A percentile compares a stretch with the other conserved stretches of the same genome.
These are phyloP conservation scores for Chernovozyma aurita DNA, from an alignment of 1,139 yeast species.

Conservation along the genomic window DNA sequence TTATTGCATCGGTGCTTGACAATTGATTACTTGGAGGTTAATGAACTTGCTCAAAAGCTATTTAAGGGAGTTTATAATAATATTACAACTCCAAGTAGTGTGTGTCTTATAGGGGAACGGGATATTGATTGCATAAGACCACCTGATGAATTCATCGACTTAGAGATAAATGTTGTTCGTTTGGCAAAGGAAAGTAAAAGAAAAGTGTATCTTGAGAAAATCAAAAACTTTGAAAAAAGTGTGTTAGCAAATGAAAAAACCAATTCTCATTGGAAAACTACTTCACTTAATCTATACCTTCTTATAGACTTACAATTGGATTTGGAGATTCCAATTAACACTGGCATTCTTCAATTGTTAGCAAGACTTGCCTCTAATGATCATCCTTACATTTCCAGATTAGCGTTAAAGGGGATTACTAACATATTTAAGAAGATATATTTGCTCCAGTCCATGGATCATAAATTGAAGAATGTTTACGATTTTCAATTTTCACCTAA, in stretches of 20 bases:
- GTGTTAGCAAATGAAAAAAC: conserved; percentile 34
- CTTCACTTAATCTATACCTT: conserved; percentile 51
- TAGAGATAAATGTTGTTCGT: conserved; percentile 52
- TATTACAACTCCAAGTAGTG: conserved; percentile 54
- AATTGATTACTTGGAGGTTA: conserved; percentile 55
- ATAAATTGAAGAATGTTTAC: conserved; percentile 45
- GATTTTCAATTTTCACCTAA: conserved; percentile 37
- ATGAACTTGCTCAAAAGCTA: conserved; percentile 46
- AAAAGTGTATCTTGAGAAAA: conserved; percentile 31
- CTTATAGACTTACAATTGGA: conserved; percentile 54
- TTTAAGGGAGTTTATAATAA: conserved; percentile 44
- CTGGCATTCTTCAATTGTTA: conserved; percentile 43
- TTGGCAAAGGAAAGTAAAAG: conserved; percentile 59
- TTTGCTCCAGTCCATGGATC: conserved; percentile 49
- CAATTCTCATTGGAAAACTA: conserved; percentile 67
- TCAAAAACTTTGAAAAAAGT: conserved; percentile 40
- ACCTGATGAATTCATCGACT: conserved; percentile 52
- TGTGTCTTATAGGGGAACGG: conserved; percentile 48
- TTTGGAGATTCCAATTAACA: conserved; percentile 45
- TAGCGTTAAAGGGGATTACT: conserved; percentile 61
- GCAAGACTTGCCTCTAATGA: conserved; percentile 54
- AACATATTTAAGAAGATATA: conserved; percentile 51
- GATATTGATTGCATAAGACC: conserved; percentile 57
- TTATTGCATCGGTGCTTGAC: conserved; percentile 55
- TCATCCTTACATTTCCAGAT: conserved; percentile 69